phyloP scores from a whole-genome alignment of 1,139 yeast genomes.

The Yamadazyma atmosphaerica region DNA sequence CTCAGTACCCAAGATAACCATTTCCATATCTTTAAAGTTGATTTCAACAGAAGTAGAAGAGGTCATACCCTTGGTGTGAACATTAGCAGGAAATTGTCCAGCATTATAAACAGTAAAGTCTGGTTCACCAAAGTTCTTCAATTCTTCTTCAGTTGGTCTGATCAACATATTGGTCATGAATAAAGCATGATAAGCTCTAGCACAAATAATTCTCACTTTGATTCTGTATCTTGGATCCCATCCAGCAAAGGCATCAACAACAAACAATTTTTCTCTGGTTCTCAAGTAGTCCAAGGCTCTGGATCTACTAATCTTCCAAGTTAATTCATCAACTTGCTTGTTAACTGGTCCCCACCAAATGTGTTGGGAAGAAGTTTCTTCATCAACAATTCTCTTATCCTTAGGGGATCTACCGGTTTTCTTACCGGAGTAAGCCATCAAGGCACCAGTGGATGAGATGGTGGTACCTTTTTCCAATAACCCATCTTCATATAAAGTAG shows the following conservation, averaged over 20 bases:
- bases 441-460: slow-evolving; percentile 90
- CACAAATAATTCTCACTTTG: slow-evolving; percentile 95
- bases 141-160: slow-evolving; percentile 90
- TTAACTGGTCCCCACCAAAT: slow-evolving; percentile 99
- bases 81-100: slow-evolving; percentile 98
- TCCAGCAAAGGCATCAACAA: slow-evolving; percentile 96
- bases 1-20: slow-evolving; percentile 98
- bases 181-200: slow-evolving; percentile 97
- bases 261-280: slow-evolving; percentile 92
- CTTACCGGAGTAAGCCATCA: slow-evolving; percentile 92
- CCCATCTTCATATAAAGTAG: slow-evolving; percentile 93
- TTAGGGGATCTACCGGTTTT: slow-evolving; percentile 98
- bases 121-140: slow-evolving; percentile 90
- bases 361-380: slow-evolving; percentile 76
- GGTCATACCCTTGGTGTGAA: slow-evolving; percentile 96
- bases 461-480: slow-evolving; percentile 88
- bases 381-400: slow-evolving; percentile 97
- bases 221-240: slow-evolving; percentile 99
- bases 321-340: slow-evolving; percentile 89
- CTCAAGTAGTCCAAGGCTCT: slow-evolving; percentile 96
- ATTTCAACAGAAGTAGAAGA: slow-evolving; percentile 94
- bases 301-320: slow-evolving; percentile 95
- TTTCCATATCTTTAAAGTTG: slow-evolving; percentile 96
- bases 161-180: slow-evolving; percentile 98
- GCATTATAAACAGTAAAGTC: slow-evolving; percentile 98